phyloP scores from a whole-genome alignment of 495 filamentous ascomycete genomes.

The Hypoxylon subgilvum region DNA sequence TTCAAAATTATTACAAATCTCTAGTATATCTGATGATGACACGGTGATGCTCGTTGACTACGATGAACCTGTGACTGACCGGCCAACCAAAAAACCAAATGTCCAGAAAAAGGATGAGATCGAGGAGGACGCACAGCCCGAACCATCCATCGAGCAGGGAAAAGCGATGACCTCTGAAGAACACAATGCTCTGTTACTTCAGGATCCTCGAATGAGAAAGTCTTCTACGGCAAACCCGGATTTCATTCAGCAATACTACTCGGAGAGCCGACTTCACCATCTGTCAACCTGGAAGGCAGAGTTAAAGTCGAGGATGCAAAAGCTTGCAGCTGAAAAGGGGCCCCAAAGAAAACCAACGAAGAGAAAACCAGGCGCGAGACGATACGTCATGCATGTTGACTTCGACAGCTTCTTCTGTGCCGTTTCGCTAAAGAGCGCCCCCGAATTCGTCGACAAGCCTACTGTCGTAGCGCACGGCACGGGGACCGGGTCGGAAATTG shows the following conservation, averaged over 20 bases:
- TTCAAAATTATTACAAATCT: not conserved
- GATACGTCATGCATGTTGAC: constrained; percentile 93
- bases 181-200: constrained; percentile 81
- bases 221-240: constrained; percentile 87
- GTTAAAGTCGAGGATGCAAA: constrained; percentile 84
- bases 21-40: constrained; percentile 15
- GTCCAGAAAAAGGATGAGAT: constrained; percentile 23
- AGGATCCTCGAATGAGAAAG: constrained; percentile 81
- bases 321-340: constrained; percentile 68
- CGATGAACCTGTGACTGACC: not conserved
- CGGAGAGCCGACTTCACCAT: constrained; percentile 91
- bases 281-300: constrained; percentile 95
- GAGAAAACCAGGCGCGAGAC: constrained; percentile 63
- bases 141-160: constrained; percentile 33
- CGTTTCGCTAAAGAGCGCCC: constrained; percentile 78
- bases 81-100: not conserved
- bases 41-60: constrained; percentile 21
- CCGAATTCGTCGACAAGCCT: constrained; percentile 79
- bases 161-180: constrained; percentile 79
- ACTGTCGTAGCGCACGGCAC: constrained; percentile 87
- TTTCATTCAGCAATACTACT: constrained; percentile 92
- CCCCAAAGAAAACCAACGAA: constrained; percentile 45
- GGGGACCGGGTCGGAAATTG: constrained; percentile 89
- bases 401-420: constrained; percentile 98
- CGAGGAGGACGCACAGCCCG: constrained; percentile 28